These are phyloP conservation scores for Coffea humblotiana DNA, from an alignment of 305 asterid genomes.

Conservation along the genomic window DNA sequence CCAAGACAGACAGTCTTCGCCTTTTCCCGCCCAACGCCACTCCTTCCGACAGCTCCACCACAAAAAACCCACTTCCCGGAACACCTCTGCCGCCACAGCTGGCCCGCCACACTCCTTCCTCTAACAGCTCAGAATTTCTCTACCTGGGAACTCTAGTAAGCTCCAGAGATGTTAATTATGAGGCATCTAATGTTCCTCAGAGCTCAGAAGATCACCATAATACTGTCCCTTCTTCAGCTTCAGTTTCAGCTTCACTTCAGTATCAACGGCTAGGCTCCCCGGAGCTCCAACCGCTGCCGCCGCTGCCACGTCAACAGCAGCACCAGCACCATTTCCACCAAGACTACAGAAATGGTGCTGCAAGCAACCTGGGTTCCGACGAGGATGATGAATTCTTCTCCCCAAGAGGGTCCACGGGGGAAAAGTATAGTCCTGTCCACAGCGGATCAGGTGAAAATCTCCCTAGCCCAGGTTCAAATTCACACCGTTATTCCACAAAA, in stretches of 20 bases:
- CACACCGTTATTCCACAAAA: conserved; percentile 39
- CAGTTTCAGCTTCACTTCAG: conserved; percentile 12
- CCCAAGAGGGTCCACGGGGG: conserved; percentile 69
- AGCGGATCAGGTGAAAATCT: conserved; percentile 57
- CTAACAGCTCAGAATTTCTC: conserved; percentile 79
- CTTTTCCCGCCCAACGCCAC: conserved; percentile 35
- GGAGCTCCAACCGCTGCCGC: conserved; percentile 91
- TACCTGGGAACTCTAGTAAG: conserved; percentile 86
- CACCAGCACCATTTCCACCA: conserved; percentile 34
- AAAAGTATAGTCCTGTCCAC: conserved; percentile 54
- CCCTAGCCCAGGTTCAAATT: conserved; percentile 47
- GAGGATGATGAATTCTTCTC: conserved; percentile 72
- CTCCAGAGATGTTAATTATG: conserved; percentile 42
- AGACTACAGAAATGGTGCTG: conserved; percentile 29
- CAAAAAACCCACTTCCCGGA: conserved; percentile 61
- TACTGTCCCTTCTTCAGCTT: conserved; percentile 1
- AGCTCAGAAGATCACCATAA: conserved; percentile 21
- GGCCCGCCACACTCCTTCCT: conserved; percentile 44
- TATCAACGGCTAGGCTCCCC: conserved; percentile 67
- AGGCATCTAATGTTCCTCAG: conserved; percentile 17
- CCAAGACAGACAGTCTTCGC: conserved; percentile 37
- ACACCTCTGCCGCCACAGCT: conserved; percentile 59
- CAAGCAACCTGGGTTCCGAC: conserved; percentile 37
- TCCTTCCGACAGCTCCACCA: conserved; percentile 28
- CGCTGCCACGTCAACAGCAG: conserved; percentile 61